phyloP scores from a whole-genome alignment of 2,329 filamentous ascomycete genomes.

The Exserohilum rostratum region DNA sequence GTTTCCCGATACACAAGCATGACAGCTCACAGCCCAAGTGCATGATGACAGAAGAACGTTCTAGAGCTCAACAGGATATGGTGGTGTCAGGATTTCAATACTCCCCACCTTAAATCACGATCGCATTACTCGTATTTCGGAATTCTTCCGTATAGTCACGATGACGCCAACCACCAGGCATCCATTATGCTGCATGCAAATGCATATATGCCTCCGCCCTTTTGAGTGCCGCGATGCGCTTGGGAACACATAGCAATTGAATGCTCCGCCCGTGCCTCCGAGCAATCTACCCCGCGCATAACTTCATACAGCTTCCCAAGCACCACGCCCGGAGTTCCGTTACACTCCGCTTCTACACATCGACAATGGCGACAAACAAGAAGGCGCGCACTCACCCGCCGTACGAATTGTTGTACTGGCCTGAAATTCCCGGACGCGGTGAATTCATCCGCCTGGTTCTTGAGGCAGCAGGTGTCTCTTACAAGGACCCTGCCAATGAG shows the following conservation, averaged over 20 bases:
- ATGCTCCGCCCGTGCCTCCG: constrained; percentile 2
- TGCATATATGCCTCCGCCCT: background rate
- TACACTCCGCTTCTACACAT: background rate
- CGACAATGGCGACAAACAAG: constrained; percentile 32
- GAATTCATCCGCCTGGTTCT: constrained; percentile 75
- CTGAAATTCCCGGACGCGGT: constrained; percentile 72
- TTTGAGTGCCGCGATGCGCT: background rate
- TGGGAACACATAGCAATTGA: constrained; percentile 4
- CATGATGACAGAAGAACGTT: background rate
- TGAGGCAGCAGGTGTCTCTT: constrained; percentile 69
- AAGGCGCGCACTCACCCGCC: constrained; percentile 46
- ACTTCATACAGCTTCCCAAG: background rate
- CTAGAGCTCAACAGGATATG: too few species aligned
- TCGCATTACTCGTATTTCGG: too few species aligned
- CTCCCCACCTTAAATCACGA: too few species aligned
- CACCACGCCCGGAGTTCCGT: background rate
- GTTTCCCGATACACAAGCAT: too few species aligned
- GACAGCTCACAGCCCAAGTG: background rate
- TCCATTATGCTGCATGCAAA: background rate
- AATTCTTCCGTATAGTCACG: too few species aligned
- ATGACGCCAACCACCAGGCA: too few species aligned
- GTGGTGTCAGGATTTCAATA: too few species aligned
- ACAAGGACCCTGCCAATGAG: constrained; percentile 65
- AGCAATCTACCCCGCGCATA: background rate
- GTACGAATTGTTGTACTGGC: constrained; percentile 76